Conservation (phyloP, 768 basidiomycete species). For the Lactifluus subvellereus region DNA sequence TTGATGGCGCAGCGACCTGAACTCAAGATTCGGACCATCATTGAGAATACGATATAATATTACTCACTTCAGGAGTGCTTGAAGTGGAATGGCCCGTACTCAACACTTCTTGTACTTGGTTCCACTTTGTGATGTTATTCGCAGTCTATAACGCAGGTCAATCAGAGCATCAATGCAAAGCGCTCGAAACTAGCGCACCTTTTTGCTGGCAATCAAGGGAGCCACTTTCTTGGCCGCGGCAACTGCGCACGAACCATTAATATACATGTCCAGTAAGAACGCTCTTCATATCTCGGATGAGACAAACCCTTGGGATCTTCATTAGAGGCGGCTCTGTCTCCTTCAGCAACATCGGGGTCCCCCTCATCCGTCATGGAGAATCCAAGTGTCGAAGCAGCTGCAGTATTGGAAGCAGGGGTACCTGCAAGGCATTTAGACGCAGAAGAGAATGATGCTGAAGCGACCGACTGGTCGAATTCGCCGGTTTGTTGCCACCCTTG, state of each 20-base stretch:
- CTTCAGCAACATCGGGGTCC: conserved; percentile 38
- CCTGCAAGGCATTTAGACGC: not conserved
- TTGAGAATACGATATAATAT: not conserved
- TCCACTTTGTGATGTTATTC: conserved; percentile 95
- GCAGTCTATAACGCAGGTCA: conserved; percentile 48
- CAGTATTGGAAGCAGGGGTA: conserved; percentile 28
- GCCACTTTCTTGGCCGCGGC: conserved; percentile 63
- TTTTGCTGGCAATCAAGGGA: conserved; percentile 79
- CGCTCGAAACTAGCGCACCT: conserved; percentile 40
- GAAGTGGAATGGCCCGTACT: conserved; percentile 29
- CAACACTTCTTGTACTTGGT: conserved; percentile 87
- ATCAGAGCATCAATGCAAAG: not conserved
- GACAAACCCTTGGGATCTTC: conserved; percentile 48
- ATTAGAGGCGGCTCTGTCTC: conserved; percentile 30
- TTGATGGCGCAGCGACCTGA: conserved; percentile 9
- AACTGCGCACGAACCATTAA: conserved; percentile 36
- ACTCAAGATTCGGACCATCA: conserved; percentile 11
- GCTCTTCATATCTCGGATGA: conserved; percentile 27
- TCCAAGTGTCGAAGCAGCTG: conserved; percentile 46
- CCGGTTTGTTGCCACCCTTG: conserved; percentile 31
- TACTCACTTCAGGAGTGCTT: conserved; percentile 16
- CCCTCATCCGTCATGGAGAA: conserved; percentile 62
- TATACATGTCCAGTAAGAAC: conserved; percentile 27
- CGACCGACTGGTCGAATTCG: conserved; percentile 22
- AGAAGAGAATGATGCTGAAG: conserved; percentile 14